Base-by-base conservation (phyloP, 805 yeast species). In the Saturnispora mendoncae region DNA sequence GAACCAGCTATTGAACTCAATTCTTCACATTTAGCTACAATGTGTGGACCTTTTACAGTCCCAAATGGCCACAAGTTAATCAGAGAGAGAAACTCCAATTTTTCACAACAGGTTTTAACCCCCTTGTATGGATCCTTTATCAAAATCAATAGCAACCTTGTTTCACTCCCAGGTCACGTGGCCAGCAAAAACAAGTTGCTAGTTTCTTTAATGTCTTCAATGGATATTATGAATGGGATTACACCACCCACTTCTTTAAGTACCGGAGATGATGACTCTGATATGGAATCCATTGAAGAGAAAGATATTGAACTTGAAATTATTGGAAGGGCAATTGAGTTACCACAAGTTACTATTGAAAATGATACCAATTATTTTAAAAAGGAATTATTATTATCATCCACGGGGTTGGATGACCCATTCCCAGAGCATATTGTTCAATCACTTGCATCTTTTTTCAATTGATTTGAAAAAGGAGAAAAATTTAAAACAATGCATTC, bases 41-140 rank as follows among this genome's bases (percentile, higher is more conserved):
- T 51, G 5, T 53, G 57, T 38, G 47, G 51, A 2, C 58, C 58
- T 0, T 51, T 55, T 33, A 36, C 39, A 1, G 27, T 52, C n/a
- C 49, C 57, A 4, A 48, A 48, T 9, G 39, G 43, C 18, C 41
- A 39, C 33, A n/a, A n/a, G n/a, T n/a, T n/a, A n/a, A n/a, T n/a
- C n/a, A n/a, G n/a, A n/a, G n/a, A n/a, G n/a, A n/a, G n/a, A n/a
- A n/a, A n/a, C n/a, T n/a, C n/a, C n/a, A n/a, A n/a, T n/a, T n/a
- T n/a, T n/a, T n/a, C n/a, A n/a, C n/a, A n/a, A n/a, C n/a, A n/a
- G n/a, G 14, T 32, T 7, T 19, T 32, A 4, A 20, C 8, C 6
- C 25, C 25, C 6, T 7, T 32, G 4, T 32, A 32, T 20, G 35
- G 35, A 4, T 9, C 13, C 7, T 32, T 19, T 20, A 13, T 9